Percentiles rank a stretch among this genome's conserved stretches.
Conservation (phyloP, 768 basidiomycete species). For the Boletus rufocinnamomeus region DNA sequence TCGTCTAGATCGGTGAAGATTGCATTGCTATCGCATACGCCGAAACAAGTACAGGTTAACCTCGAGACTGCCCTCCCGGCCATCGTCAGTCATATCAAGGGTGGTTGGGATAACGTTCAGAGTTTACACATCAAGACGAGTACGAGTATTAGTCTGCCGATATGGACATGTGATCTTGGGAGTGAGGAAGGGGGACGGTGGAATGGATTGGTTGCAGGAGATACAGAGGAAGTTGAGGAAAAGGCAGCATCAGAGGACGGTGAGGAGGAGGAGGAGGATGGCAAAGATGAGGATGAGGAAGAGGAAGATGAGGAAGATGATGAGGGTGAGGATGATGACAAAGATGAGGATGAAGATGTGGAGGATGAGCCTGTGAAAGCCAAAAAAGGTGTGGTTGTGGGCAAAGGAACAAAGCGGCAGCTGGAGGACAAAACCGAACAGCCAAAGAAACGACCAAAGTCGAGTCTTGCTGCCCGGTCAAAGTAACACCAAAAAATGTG, state of each 20-base stretch:
- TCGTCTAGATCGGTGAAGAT: slow-evolving; percentile 77
- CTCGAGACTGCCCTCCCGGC: slow-evolving; percentile 76
- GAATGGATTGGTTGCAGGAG: slow-evolving; percentile 27
- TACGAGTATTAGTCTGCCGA: slow-evolving; percentile 79
- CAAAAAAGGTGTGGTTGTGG: not conserved
- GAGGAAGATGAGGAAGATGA: not conserved
- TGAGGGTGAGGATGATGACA: not conserved
- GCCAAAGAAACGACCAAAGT: slow-evolving; percentile 20
- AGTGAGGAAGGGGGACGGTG: slow-evolving; percentile 39
- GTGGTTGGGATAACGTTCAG: slow-evolving; percentile 90
- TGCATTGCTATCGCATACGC: slow-evolving; percentile 68
- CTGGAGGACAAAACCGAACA: slow-evolving; percentile 12
- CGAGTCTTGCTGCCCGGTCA: not conserved
- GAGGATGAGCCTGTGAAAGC: slow-evolving; percentile 1
- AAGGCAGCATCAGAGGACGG: not conserved
- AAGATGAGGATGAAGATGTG: not conserved
- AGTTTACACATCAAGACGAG: slow-evolving; percentile 89
- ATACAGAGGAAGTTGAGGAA: slow-evolving; percentile 4
- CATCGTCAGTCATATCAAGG: slow-evolving; percentile 67
- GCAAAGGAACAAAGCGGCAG: slow-evolving; percentile 14
- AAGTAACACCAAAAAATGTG: not conserved
- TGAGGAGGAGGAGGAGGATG: not conserved
- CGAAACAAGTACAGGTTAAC: slow-evolving; percentile 77
- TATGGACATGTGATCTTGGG: slow-evolving; percentile 84
- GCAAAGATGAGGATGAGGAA: not conserved